Evolutionary conservation across 208 protist species (phyloP).

Genomic region (Wallacemonas rigidus): DNA sequence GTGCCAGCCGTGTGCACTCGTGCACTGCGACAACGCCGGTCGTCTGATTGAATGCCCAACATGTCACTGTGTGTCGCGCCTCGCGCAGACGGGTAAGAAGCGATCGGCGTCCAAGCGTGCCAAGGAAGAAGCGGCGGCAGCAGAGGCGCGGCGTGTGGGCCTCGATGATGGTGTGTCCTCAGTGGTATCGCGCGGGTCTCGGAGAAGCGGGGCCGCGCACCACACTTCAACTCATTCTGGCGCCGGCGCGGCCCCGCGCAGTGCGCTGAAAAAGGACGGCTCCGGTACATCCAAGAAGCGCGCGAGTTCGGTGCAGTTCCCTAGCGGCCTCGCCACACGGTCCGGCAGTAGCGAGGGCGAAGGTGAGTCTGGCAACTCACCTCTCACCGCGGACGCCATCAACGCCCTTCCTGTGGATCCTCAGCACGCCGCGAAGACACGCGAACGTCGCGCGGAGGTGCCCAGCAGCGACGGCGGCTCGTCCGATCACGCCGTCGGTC

Average conservation of each 20-base stretch:
- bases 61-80: conserved; percentile 76
- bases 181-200: conserved; percentile 41
- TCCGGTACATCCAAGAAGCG: conserved; percentile 41
- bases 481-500: conserved; percentile 25
- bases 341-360: not conserved
- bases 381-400: conserved; percentile 67
- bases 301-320: conserved; percentile 69
- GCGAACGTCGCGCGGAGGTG: conserved; percentile 8
- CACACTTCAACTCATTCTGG: not conserved
- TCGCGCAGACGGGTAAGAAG: conserved; percentile 72
- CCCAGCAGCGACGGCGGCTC: conserved; percentile 6
- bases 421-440: conserved; percentile 14
- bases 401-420: conserved; percentile 58
- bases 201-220: conserved; percentile 2
- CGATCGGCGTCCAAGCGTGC: conserved; percentile 25
- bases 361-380: conserved; percentile 30
- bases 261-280: conserved; percentile 46
- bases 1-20: conserved; percentile 89
- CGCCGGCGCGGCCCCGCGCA: conserved; percentile 22
- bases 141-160: conserved; percentile 30
- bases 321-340: conserved; percentile 21
- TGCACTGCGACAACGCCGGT: conserved; percentile 79
- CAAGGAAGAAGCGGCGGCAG: not conserved
- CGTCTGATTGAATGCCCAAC: conserved; percentile 68
- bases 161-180: conserved; percentile 84